A percentile compares a stretch with the other conserved stretches of the same genome.
Evolutionary conservation across 108 stramenopile genomes (phyloP).

Genomic region (Pseudonitzschia delicatissima): DNA sequence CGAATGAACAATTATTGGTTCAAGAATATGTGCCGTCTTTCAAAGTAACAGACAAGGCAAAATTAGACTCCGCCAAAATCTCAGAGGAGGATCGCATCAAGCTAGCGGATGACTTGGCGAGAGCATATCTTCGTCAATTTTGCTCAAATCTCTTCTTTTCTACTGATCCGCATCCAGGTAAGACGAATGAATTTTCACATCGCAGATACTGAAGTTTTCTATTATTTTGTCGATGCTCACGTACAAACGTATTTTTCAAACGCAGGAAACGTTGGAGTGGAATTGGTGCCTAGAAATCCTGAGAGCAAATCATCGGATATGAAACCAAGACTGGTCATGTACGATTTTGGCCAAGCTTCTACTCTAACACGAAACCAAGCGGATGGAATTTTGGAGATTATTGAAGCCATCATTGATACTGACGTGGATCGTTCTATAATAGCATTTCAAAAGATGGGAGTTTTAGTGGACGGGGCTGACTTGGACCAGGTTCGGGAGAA

Average conservation of each 20-base stretch:
- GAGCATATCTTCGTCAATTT: constrained; percentile 79
- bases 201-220: too few relatives aligned
- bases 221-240: not conserved
- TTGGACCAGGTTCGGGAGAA: constrained; percentile 62
- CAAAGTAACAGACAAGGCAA: constrained; percentile 61
- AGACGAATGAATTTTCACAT: constrained; percentile 1
- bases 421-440: constrained; percentile 69
- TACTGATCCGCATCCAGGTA: constrained; percentile 61
- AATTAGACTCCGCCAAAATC: constrained; percentile 62
- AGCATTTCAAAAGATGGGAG: constrained; percentile 80
- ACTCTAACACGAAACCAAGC: constrained; percentile 60
- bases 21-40: constrained; percentile 87
- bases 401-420: constrained; percentile 79
- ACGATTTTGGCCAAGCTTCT: constrained; percentile 89
- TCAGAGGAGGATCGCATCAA: constrained; percentile 58
- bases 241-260: not conserved
- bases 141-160: constrained; percentile 81
- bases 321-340: constrained; percentile 67
- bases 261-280: constrained; percentile 78
- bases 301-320: constrained; percentile 11
- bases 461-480: constrained; percentile 71
- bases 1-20: constrained; percentile 65
- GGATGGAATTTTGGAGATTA: constrained; percentile 75
- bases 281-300: constrained; percentile 16
- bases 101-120: constrained; percentile 74